A percentile compares a stretch with the other conserved stretches of the same genome.
These are phyloP conservation scores for Corylus avellana DNA, from an alignment of 306 rosid genomes.

Conservation along the genomic window DNA sequence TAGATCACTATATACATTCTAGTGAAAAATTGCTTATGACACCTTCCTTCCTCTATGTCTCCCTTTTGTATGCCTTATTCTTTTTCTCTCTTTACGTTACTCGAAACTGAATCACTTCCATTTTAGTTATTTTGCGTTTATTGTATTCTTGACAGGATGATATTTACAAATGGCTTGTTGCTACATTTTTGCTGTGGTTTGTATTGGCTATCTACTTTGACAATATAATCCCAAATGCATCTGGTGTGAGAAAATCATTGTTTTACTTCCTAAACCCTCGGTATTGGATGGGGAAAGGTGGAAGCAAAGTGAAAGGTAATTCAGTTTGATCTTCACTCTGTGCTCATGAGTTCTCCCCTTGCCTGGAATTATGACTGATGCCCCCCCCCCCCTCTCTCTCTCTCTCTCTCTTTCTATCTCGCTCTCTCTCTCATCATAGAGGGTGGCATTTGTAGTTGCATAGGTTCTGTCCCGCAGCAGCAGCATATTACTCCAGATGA, in stretches of 20 bases:
- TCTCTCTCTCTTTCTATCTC: no score
- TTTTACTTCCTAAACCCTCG: conserved; percentile 70
- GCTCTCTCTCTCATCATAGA: conserved; percentile 42
- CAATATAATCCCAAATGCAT: conserved; percentile 79
- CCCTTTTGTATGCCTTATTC: conserved; percentile 17
- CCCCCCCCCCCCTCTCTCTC: not conserved
- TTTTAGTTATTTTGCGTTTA: conserved; percentile 18
- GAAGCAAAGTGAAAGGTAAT: conserved; percentile 71
- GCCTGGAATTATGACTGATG: conserved; percentile 17
- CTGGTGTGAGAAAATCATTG: conserved; percentile 80
- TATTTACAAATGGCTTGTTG: conserved; percentile 64
- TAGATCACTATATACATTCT: not conserved
- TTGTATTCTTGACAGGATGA: conserved; percentile 59
- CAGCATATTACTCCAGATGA: conserved; percentile 66
- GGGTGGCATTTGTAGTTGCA: conserved; percentile 79
- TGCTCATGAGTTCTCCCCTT: conserved; percentile 23
- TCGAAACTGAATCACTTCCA: conserved; percentile 6
- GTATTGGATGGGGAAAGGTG: conserved; percentile 79
- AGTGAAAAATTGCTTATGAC: not conserved
- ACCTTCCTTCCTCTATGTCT: conserved; percentile 8
- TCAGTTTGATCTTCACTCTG: conserved; percentile 15
- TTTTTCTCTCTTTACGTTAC: conserved; percentile 9
- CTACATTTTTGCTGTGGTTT: conserved; percentile 76
- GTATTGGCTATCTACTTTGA: conserved; percentile 84
- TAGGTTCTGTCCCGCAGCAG: conserved; percentile 43